These are phyloP conservation scores for Fraxinus excelsior DNA, from an alignment of 257 asterid species.

Conservation along the genomic window DNA sequence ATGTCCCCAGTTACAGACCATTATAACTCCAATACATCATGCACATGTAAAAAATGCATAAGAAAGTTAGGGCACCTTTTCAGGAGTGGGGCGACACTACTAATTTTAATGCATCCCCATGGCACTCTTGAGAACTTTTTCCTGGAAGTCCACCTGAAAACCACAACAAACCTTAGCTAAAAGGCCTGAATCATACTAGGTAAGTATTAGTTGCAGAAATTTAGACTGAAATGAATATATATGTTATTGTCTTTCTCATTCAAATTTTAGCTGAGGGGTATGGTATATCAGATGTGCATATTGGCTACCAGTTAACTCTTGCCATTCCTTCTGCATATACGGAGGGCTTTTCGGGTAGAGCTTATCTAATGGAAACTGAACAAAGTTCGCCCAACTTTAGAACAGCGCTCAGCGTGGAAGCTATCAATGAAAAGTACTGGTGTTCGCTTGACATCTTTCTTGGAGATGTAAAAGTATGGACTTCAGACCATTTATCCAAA, in stretches of 20 bases:
- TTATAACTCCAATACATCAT: slow-evolving; percentile 1
- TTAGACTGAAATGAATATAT: slow-evolving; percentile 45
- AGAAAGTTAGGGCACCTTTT: slow-evolving; percentile 29
- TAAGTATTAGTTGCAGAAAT: slow-evolving; percentile 15
- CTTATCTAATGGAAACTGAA: slow-evolving; percentile 57
- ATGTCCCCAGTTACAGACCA: not conserved
- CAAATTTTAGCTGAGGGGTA: slow-evolving; percentile 20
- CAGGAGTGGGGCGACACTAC: slow-evolving; percentile 37
- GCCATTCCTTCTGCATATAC: slow-evolving; percentile 61
- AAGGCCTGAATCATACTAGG: not conserved
- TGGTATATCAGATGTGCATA: slow-evolving; percentile 45
- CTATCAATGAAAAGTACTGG: slow-evolving; percentile 43
- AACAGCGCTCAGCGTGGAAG: slow-evolving; percentile 67
- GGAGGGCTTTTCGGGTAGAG: slow-evolving; percentile 67
- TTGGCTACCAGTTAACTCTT: slow-evolving; percentile 58
- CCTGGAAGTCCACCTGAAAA: slow-evolving; percentile 26
- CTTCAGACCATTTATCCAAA: slow-evolving; percentile 68
- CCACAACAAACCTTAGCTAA: slow-evolving; percentile 7
- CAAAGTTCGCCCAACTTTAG: slow-evolving; percentile 51
- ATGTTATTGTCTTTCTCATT: slow-evolving; percentile 33
- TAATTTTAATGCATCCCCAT: slow-evolving; percentile 23
- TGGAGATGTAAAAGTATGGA: slow-evolving; percentile 77
- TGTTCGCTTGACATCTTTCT: slow-evolving; percentile 76
- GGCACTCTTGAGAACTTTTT: slow-evolving; percentile 18
- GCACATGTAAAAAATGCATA: slow-evolving; percentile 26